Base-by-base conservation (phyloP, 2,329 filamentous ascomycete genomes). In the Drechslerella stenobrocha region DNA sequence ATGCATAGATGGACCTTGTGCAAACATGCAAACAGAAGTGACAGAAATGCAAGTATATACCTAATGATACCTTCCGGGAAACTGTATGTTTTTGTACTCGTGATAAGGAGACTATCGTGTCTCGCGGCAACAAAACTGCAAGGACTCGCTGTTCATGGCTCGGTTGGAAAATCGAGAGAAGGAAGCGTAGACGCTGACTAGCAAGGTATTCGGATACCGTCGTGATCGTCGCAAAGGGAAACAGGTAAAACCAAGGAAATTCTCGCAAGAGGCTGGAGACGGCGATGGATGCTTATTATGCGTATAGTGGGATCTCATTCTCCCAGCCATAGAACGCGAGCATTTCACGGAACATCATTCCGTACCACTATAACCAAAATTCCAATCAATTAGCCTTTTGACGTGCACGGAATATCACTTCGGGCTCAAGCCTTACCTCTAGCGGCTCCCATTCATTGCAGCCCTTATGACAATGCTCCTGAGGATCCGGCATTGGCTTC, bases 271-370 rank as follows among this genome's bases (percentile, higher is more conserved):
- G 15, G 4, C 44, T 15, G 8, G 28, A 32, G 52, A 37, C n/a
- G 52, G 23, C 2, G 42, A 26, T 56, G 37, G 37, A 13, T 53
- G 20, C 7, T 22, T 5, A 3, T 66, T 66, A 73, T 13, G 71
- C 71, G 35, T 73, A 70, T 11, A 73, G 65, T 26, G 72, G 72
- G 23, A 73, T 58, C 24, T 73, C 71, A 6, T 71, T 69, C 45
- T 73, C 71, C 71, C 71, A 73, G 13, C 72, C 71, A 50, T 73
- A 71, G 50, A 70, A 67, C 28, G 70, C 71, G 7, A 72, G 52
- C 72, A 73, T 73, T 61, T 73, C 72, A 48, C 70, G 59, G 56
- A 81, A 75, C 42, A 79, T 79, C 40, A 79, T 80, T 37, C 74
- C 72, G 46, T 80, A 75, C 79, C 79, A 81, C 73, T 81, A 15